These are phyloP conservation scores for Allium fistulosum DNA, from an alignment of 106 monocot species.

Conservation along the genomic window DNA sequence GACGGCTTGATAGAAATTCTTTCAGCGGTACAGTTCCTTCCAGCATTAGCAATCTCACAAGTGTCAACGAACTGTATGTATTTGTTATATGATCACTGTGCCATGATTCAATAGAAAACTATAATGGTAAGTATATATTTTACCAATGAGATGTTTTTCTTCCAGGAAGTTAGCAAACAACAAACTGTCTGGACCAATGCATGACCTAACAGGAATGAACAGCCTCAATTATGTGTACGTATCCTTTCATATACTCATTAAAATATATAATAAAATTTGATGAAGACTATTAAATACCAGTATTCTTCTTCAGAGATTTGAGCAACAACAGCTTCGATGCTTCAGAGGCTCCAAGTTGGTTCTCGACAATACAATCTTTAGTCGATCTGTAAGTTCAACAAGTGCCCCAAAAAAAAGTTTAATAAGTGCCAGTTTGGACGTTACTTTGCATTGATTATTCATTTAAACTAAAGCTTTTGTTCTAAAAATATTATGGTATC, in stretches of 20 bases:
- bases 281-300: background rate
- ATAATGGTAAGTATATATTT: background rate
- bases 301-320: conserved; percentile 46
- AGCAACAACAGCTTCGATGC: conserved; percentile 76
- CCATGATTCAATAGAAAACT: background rate
- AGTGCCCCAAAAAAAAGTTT: too few species aligned
- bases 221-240: conserved; percentile 64
- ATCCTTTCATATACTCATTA: background rate
- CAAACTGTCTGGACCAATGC: conserved; percentile 45
- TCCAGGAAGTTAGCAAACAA: conserved; percentile 82
- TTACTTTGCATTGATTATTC: too few species aligned
- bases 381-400: conserved; percentile 53
- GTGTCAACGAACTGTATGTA: conserved; percentile 66
- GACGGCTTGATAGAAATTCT: conserved; percentile 61
- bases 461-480: too few species aligned
- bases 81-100: background rate
- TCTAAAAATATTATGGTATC: conserved; percentile 2
- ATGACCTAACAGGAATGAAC: conserved; percentile 48
- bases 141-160: background rate
- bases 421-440: too few species aligned
- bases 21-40: conserved; percentile 58
- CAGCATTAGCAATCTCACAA: conserved; percentile 50
- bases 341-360: conserved; percentile 56
- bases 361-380: conserved; percentile 42
- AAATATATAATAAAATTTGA: background rate